Base-by-base conservation (phyloP, 345 rosid genomes). In the Boechera retrofracta region DNA sequence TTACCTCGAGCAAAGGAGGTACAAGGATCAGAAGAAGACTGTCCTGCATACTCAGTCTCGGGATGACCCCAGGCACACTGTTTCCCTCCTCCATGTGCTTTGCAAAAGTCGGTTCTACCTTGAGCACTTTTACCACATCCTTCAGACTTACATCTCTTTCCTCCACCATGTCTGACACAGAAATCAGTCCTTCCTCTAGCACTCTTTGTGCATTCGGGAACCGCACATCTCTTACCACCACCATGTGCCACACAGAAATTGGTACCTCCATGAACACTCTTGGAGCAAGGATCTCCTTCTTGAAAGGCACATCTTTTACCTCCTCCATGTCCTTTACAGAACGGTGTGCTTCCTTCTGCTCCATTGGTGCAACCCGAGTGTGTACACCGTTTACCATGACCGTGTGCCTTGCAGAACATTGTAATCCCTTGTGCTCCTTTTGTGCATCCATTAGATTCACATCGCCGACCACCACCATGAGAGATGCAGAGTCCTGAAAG, bases 401-500 rank as follows among this genome's bases (percentile, higher is more conserved):
- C 98, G 6, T 94, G 98, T 29, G 98, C 98, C 78, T 94, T 94
- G 82, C 98, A 94, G 82, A 88, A 91, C 97, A 90, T 87, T 2
- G 98, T 94, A 81, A 98, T 89, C 73, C 98, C 98, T 80, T 94
- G 98, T 10, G 98, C 98, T 28, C 98, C 98, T 70, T 94, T 94
- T 11, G 92, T 82, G 84, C 98, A 94, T 53, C 87, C 98, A 7
- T 45, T 12, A 33, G 87, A 83, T 68, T 91, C 96, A 81, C 98
- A 94, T 56, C 98, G 86, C 0, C 97, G 91, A 21, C 98, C 98
- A 28, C 98, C 98, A 48, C 98, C 98, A 71, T 94, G 98, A 7
- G 98, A 94, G 68, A 94, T 94, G 82, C 98, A 94, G 44, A 91
- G 89, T 15, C 98, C 98, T 0, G 98, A 91, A 69, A 94, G 92